These are phyloP conservation scores for Aquilaria yunnanensis DNA, from an alignment of 345 rosid genomes.

Conservation along the genomic window DNA sequence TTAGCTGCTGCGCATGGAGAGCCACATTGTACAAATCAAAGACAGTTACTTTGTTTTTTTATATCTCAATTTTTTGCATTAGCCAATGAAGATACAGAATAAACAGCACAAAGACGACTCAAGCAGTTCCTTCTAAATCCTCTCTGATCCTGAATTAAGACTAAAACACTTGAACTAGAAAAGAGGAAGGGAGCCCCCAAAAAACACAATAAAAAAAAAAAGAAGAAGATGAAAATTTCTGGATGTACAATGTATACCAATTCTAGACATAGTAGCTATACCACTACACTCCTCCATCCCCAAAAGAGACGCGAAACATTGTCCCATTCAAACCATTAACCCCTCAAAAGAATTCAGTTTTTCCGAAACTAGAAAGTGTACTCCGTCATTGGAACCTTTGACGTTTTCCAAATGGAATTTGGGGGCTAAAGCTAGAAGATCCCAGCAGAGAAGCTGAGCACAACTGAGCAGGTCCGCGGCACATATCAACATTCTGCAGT, in stretches of 20 bases:
- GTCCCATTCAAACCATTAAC: constrained; percentile 28
- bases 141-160: too few relatives aligned
- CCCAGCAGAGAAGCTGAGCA: constrained; percentile 51
- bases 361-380: constrained; percentile 11
- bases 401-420: constrained; percentile 39
- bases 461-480: constrained; percentile 27
- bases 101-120: too few relatives aligned
- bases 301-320: neutral
- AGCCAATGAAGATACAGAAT: too few relatives aligned
- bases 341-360: constrained; percentile 7
- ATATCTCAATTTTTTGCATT: too few relatives aligned
- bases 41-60: too few relatives aligned
- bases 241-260: constrained; percentile 7
- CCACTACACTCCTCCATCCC: constrained; percentile 17
- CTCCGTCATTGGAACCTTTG: constrained; percentile 48
- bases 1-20: too few relatives aligned
- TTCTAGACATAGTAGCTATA: constrained; percentile 4
- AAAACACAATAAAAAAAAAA: neutral
- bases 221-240: neutral
- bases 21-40: too few relatives aligned
- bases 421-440: constrained; percentile 25
- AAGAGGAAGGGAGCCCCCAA: too few relatives aligned
- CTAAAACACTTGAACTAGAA: too few relatives aligned
- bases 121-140: too few relatives aligned
- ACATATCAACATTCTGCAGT: constrained; percentile 14